Base-by-base conservation (phyloP, 768 basidiomycete species). In the Xanthoconium purpureum region DNA sequence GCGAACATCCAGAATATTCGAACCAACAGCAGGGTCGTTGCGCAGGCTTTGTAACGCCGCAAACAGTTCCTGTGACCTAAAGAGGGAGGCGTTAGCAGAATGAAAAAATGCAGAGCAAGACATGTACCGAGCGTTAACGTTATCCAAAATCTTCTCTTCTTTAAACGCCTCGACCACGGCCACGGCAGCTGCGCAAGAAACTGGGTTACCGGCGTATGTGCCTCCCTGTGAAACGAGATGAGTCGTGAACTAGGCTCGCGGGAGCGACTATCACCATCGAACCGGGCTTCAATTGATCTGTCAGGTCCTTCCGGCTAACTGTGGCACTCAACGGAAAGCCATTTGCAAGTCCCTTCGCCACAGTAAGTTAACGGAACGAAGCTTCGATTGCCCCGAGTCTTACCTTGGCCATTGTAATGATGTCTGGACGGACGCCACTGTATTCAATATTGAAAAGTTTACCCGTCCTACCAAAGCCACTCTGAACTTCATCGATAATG, bases 241-340 rank as follows among this genome's bases (percentile, higher is more conserved):
- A 64, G 57, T 36, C n/a, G 37, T 18, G 15, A 56, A 35, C 20
- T 14, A 39, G 10, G 12, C 39, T 12, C 46, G 32, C 18, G 9
- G 30, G 32, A 44, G 9, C 18, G 15, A 47, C 40, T 42, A 75
- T 48, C 29, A 88, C 90, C 85, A 93, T 87, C 10, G 84, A 83
- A n/a, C 93, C 92, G 8, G 90, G 84, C 61, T 75, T 78, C 51
- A 94, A 77, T 63, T 78, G 83, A 71, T 94, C 91, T 32, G 90
- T 93, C 36, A 96, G 67, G 51, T 91, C 89, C 72, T 83, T 91
- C 50, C 86, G 75, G 59, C 88, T 87, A 49, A 94, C 80, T 39
- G 98, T 83, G 8, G 85, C 94, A 56, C 91, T 93, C 52, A 98
- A 76, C 3, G 96, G 96, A 82, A 97, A 96, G 4, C 95, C 95